Conservation (phyloP, 495 filamentous ascomycete species). For the Neurospora hispaniola region DNA sequence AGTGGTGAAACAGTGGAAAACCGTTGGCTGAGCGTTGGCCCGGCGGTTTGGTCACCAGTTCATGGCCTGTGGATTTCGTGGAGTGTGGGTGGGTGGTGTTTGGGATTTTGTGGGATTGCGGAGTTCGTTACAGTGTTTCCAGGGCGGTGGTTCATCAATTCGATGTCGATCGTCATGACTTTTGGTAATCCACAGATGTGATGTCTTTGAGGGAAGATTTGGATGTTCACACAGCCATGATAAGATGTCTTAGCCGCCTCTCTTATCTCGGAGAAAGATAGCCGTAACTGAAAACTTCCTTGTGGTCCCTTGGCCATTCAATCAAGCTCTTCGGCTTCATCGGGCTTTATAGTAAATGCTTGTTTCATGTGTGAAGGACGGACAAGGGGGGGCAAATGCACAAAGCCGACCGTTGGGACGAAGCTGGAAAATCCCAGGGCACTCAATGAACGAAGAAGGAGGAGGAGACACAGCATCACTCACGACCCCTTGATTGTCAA, state of each 20-base stretch:
- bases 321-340: neutral
- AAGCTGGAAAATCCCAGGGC: neutral
- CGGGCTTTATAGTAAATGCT: neutral
- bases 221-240: neutral
- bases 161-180: neutral
- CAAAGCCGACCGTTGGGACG: neutral
- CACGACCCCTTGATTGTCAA: neutral
- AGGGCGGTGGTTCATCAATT: neutral
- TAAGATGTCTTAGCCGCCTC: neutral
- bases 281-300: neutral
- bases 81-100: neutral
- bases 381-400: neutral
- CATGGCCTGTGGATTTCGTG: neutral
- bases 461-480: neutral
- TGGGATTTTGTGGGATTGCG: neutral
- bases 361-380: neutral
- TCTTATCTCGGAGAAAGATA: neutral
- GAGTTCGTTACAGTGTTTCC: neutral
- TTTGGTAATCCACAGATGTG: neutral
- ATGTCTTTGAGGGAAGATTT: neutral
- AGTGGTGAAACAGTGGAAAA: neutral
- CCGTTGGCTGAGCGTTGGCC: neutral
- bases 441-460: neutral
- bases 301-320: neutral
- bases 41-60: neutral